Evolutionary conservation across 768 basidiomycete species (phyloP).

Genomic region (Tephrocybe rancida): DNA sequence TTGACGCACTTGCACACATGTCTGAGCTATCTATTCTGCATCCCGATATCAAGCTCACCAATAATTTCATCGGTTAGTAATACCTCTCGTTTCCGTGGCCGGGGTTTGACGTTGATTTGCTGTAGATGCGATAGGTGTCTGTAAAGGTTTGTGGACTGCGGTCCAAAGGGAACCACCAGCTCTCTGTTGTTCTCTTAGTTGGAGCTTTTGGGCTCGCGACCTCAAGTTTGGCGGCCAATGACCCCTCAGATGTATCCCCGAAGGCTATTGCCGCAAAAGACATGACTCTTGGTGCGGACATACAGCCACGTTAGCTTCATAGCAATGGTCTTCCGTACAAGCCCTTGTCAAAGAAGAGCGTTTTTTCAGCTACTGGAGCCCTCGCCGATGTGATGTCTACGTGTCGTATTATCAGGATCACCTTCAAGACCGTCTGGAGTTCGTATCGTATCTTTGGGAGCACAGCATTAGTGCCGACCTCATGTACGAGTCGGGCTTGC

Average conservation of each 20-base stretch:
- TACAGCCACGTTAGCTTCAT: slow-evolving; percentile 59
- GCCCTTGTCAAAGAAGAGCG: slow-evolving; percentile 74
- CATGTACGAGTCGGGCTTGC: slow-evolving; percentile 82
- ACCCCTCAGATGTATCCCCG: slow-evolving; percentile 66
- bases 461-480: slow-evolving; percentile 84
- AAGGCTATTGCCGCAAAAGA: slow-evolving; percentile 54
- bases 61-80: slow-evolving; percentile 86
- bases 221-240: slow-evolving; percentile 76
- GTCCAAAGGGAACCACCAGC: neutral
- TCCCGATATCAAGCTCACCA: slow-evolving; percentile 90
- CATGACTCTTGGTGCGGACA: slow-evolving; percentile 67
- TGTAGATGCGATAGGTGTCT: slow-evolving; percentile 78
- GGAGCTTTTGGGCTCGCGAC: slow-evolving; percentile 95
- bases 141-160: slow-evolving; percentile 55
- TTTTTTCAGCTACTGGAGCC: slow-evolving; percentile 89
- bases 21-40: slow-evolving; percentile 85
- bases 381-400: slow-evolving; percentile 87
- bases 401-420: slow-evolving; percentile 77
- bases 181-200: slow-evolving; percentile 45
- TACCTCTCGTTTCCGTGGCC: too few species aligned
- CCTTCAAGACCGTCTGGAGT: slow-evolving; percentile 76
- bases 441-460: slow-evolving; percentile 77
- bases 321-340: slow-evolving; percentile 69
- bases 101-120: neutral
- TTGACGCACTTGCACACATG: slow-evolving; percentile 92